A percentile compares a stretch with the other conserved stretches of the same genome.
These are phyloP conservation scores for Porcisia hertigi DNA, from an alignment of 208 protist species.

Conservation along the genomic window DNA sequence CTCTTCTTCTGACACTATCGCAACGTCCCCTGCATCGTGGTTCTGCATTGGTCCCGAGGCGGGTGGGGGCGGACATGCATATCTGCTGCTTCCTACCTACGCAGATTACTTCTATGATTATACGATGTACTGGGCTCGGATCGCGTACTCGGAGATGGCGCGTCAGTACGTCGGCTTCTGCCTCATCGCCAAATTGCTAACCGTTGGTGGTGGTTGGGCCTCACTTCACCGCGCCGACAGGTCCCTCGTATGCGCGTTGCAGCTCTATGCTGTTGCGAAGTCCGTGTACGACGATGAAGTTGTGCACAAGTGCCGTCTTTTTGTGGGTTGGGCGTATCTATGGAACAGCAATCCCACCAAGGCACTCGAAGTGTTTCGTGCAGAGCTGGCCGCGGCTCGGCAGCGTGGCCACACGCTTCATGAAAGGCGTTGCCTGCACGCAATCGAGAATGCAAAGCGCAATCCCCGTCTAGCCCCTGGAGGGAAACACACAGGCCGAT, in stretches of 20 bases:
- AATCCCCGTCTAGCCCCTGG: conserved; percentile 33
- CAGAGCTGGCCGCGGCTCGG: conserved; percentile 35
- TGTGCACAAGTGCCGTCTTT: conserved; percentile 59
- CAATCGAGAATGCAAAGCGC: conserved; percentile 43
- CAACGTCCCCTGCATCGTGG: neutral
- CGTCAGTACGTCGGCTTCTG: conserved; percentile 51
- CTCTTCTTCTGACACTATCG: neutral
- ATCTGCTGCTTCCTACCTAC: conserved; percentile 40
- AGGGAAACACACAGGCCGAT: conserved; percentile 18
- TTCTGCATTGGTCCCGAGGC: conserved; percentile 5
- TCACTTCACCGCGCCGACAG: conserved; percentile 62
- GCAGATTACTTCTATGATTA: conserved; percentile 38
- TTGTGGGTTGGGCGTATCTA: conserved; percentile 72
- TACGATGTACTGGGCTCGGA: conserved; percentile 38
- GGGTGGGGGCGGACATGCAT: conserved; percentile 12
- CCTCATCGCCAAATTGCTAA: conserved; percentile 63
- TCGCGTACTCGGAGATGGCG: conserved; percentile 43
- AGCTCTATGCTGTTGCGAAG: conserved; percentile 43
- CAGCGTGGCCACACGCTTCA: conserved; percentile 39
- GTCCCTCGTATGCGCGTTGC: conserved; percentile 55
- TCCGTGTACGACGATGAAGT: conserved; percentile 47
- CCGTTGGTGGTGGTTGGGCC: conserved; percentile 77
- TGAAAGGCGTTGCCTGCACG: conserved; percentile 60
- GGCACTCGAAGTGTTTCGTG: conserved; percentile 47
- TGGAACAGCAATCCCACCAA: conserved; percentile 50